Evolutionary conservation across 192 early-diverging fungal species (phyloP).

Genomic region (Pilaira anomala): DNA sequence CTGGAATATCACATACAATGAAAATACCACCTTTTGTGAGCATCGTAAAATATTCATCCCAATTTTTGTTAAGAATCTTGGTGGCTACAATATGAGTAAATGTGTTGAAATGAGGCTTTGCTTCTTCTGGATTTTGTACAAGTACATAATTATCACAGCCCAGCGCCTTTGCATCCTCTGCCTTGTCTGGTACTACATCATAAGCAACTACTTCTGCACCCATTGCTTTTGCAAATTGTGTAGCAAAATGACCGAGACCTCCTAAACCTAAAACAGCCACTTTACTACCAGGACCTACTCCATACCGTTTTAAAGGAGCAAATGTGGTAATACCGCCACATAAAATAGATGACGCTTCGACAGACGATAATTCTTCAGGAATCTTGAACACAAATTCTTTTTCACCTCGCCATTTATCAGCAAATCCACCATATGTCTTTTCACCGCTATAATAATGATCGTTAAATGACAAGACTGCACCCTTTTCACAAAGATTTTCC

Average conservation of each 20-base stretch:
- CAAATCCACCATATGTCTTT: slow-evolving; percentile 41
- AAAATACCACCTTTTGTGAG: slow-evolving; percentile 8
- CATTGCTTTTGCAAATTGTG: slow-evolving; percentile 56
- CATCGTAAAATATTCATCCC: slow-evolving; percentile 6
- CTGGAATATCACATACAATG: slow-evolving; percentile 13
- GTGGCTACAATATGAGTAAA: slow-evolving; percentile 12
- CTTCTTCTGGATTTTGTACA: not conserved
- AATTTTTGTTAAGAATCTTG: not conserved
- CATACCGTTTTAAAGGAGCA: slow-evolving; percentile 40
- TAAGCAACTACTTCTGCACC: slow-evolving; percentile 49
- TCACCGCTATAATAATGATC: slow-evolving; percentile 42
- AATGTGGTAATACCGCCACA: slow-evolving; percentile 75
- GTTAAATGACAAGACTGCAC: slow-evolving; percentile 57
- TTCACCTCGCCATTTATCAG: slow-evolving; percentile 48
- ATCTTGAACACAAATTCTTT: slow-evolving; percentile 59
- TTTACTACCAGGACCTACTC: slow-evolving; percentile 37
- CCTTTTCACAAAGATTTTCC: slow-evolving; percentile 44
- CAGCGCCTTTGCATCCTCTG: slow-evolving; percentile 48
- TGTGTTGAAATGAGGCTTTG: not conserved
- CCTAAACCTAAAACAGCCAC: slow-evolving; percentile 65
- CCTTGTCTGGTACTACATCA: slow-evolving; percentile 49
- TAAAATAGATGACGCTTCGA: slow-evolving; percentile 64
- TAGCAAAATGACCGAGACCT: slow-evolving; percentile 57
- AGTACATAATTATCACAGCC: slow-evolving; percentile 51
- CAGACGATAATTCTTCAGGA: slow-evolving; percentile 40